Evolutionary conservation across 176 grass and related monocot genomes (phyloP), one percentile per base, ranked within the genome.

Genomic region (Triticum turgidum): DNA sequence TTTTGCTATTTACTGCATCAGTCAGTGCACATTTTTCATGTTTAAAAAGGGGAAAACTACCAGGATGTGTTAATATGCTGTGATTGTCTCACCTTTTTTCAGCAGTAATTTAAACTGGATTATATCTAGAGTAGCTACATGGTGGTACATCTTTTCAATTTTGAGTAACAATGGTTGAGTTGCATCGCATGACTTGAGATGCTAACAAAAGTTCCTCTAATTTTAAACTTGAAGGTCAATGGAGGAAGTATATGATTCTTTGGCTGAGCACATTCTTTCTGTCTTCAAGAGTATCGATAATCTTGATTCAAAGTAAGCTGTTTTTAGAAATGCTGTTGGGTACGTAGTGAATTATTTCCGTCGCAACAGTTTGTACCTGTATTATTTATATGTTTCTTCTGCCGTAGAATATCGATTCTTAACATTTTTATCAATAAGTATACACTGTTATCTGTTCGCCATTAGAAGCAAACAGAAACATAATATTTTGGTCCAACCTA

Each of bases 211-310:
- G 2, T 73, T 87, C 24, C 22, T 71, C 14, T 78, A 6, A 21
- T 70, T 87, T 72, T 81, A 25, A 38, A 83, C 3, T 44, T 90
- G 39, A 85, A 98, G 93, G 90, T 95, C 96, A 15, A 98, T 96
- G 58, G 96, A 91, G 44, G 86, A 96, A 85, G 84, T 92, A 18
- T 98, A 98, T 84, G 93, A 96, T 35, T 18, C 88, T 82, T 92
- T 98, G 83, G 86, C 90, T 54, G 82, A 91, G 79, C 91, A 76
- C 72, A 92, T 98, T 92, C 34, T 91, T 94, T 96, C 92, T 63
- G 79, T 88, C 61, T 29, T 77, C 38, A 65, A 73, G 58, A 87
- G 88, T 73, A 41, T 83, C 41, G 86, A 91, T 35, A 79, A 88
- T 92, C 39, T 78, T 59, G 88, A 88, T 62, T 94, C 92, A 76